These are phyloP conservation scores for Tremellales sp. DNA, from an alignment of 1,284 basidiomycete species.

Conservation along the genomic window DNA sequence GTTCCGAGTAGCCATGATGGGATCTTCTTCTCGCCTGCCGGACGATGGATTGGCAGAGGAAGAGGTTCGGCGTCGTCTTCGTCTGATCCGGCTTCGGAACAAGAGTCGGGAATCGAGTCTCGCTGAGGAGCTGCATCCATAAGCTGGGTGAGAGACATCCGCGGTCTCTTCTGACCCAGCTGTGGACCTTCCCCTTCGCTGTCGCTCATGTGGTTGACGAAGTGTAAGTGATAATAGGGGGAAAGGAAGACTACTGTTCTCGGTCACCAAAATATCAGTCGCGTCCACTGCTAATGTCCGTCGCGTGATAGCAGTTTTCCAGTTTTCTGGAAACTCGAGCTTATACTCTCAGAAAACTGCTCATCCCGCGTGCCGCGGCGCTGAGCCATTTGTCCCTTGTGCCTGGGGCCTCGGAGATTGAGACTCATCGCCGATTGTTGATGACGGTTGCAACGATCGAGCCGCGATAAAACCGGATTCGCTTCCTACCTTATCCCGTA, in stretches of 20 bases:
- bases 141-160: constrained; percentile 3
- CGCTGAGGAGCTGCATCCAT: constrained; percentile 2
- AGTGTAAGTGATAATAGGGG: neutral
- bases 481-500: no score
- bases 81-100: constrained; percentile 14
- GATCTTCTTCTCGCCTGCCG: neutral
- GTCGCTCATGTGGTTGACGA: constrained; percentile 1
- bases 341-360: no score
- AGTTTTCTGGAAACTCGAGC: no score
- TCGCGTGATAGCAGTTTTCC: no score
- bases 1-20: neutral
- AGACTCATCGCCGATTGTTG: no score
- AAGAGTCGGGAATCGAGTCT: constrained; percentile 24
- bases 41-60: constrained; percentile 1
- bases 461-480: no score
- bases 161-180: neutral
- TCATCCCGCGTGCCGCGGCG: no score
- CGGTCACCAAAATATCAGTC: neutral
- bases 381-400: no score
- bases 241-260: neutral
- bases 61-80: constrained; percentile 11
- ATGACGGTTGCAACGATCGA: no score
- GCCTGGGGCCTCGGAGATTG: no score
- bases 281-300: no score
- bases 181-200: neutral